phyloP scores from a whole-genome alignment of 2,329 filamentous ascomycete species.

The Aspergillus sp. region DNA sequence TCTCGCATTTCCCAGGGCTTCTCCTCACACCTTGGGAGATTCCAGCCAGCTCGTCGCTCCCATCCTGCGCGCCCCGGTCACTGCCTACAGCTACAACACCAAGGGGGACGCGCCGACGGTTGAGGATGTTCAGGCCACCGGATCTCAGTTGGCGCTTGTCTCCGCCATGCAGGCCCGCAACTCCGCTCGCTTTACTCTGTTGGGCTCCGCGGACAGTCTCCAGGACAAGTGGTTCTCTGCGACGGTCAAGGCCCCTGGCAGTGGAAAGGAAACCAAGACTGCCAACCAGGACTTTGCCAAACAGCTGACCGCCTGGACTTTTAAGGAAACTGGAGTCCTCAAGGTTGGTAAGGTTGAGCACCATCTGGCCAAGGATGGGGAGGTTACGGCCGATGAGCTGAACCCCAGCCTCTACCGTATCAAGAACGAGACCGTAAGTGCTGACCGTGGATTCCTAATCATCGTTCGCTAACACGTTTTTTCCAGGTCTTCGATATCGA shows the following conservation, averaged over 20 bases:
- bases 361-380: slow-evolving; percentile 58
- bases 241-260: slow-evolving; percentile 60
- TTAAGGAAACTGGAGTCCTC: slow-evolving; percentile 89
- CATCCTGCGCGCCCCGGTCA: slow-evolving; percentile 76
- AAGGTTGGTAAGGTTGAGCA: slow-evolving; percentile 83
- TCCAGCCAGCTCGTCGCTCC: slow-evolving; percentile 74
- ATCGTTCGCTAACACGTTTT: slow-evolving; percentile 25
- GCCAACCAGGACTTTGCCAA: slow-evolving; percentile 83
- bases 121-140: slow-evolving; percentile 82
- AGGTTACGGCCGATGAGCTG: slow-evolving; percentile 44
- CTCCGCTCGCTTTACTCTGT: slow-evolving; percentile 81
- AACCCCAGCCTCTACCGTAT: slow-evolving; percentile 92
- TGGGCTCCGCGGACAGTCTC: slow-evolving; percentile 84
- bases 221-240: slow-evolving; percentile 87
- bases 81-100: slow-evolving; percentile 90
- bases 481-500: slow-evolving; percentile 79
- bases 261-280: slow-evolving; percentile 61
- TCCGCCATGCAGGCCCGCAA: slow-evolving; percentile 88
- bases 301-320: slow-evolving; percentile 88
- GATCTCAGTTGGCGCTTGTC: slow-evolving; percentile 79
- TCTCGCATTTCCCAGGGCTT: slow-evolving; percentile 77
- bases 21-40: slow-evolving; percentile 79
- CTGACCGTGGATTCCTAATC: neutral
- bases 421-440: slow-evolving; percentile 92
- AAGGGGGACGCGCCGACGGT: slow-evolving; percentile 74